phyloP scores from a whole-genome alignment of 768 basidiomycete species.

The Tremella mesenterica region DNA sequence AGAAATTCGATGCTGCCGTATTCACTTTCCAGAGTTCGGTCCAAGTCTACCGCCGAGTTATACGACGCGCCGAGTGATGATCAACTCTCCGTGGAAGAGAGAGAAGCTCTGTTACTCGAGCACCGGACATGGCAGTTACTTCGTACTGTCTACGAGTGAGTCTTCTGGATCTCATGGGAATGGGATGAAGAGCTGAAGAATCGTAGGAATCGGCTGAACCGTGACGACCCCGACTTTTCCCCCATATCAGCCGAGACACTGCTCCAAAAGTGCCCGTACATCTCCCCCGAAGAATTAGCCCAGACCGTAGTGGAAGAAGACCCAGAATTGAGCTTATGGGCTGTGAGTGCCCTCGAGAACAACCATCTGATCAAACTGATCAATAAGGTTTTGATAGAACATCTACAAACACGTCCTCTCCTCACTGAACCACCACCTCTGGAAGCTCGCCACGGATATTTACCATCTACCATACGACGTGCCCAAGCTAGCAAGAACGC shows the following conservation, averaged over 20 bases:
- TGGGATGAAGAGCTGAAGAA: neutral
- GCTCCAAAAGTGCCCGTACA: constrained; percentile 26
- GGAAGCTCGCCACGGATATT: constrained; percentile 38
- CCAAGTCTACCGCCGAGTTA: constrained; percentile 6
- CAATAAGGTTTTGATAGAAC: constrained; percentile 30
- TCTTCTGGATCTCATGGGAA: neutral
- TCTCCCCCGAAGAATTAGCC: constrained; percentile 30
- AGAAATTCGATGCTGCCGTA: neutral
- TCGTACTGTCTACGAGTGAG: constrained; percentile 30
- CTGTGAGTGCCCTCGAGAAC: constrained; percentile 8
- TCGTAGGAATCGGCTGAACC: constrained; percentile 23
- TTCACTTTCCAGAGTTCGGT: constrained; percentile 11
- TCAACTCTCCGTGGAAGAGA: constrained; percentile 20
- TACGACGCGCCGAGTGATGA: constrained; percentile 22
- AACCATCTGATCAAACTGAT: neutral
- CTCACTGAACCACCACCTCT: constrained; percentile 26
- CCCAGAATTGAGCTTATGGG: constrained; percentile 27
- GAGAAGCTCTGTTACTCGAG: constrained; percentile 26
- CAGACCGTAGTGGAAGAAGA: constrained; percentile 34
- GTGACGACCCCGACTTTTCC: constrained; percentile 21
- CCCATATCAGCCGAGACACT: constrained; percentile 16
- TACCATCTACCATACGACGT: constrained; percentile 30
- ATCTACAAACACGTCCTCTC: constrained; percentile 32
- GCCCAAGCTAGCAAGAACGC: constrained; percentile 15
- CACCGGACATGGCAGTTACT: constrained; percentile 40